Evolutionary conservation across 2,329 filamentous ascomycete species (phyloP), one percentile per base, ranked within the genome.

Genomic region (Cytospora paraplurivora): DNA sequence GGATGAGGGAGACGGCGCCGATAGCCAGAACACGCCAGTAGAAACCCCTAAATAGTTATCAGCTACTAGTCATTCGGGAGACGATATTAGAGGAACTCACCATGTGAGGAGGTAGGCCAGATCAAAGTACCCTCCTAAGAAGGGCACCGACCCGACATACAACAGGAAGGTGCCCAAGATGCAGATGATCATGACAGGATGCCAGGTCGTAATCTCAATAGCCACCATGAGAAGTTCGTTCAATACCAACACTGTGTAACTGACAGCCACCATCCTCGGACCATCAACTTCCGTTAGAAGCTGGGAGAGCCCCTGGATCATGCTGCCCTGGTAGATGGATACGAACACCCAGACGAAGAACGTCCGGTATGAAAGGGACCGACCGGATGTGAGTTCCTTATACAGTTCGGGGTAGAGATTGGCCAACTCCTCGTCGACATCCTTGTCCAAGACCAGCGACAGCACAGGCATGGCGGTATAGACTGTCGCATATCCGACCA

Each of bases 181-280:
- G 68, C 85, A 89, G 58, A 91, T 79, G 61, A 96, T 88, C 93
- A 98, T 98, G 67, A 94, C 82, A 47, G 90, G 90, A 76, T 98
- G 95, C 95, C 95, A 99, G 0, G 95, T 99, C 4, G 92, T 97
- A 70, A 99, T 91, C 74, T 97, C 91, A 64, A 96, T 92, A 4
- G 93, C 94, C 2, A 98, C 95, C 96, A 99, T 99, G 70, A 96
- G 85, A 65, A 99, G 84, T 75, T 99, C 95, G 75, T 98, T 99
- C 66, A 98, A 80, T 6, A 99, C 88, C 2, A 99, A 85, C 0
- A 93, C 92, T 0, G 94, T 96, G 74, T 97, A 99, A 63, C 89
- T 93, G 53, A 99, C 91, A 32, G 91, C 87, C 61, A 98, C 91
- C 88, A 99, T 96, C 65, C 80, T 82, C 13, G 83, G 81, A 1